Conservation (phyloP, 1,284 basidiomycete genomes). For the Porodaedalea pini region DNA sequence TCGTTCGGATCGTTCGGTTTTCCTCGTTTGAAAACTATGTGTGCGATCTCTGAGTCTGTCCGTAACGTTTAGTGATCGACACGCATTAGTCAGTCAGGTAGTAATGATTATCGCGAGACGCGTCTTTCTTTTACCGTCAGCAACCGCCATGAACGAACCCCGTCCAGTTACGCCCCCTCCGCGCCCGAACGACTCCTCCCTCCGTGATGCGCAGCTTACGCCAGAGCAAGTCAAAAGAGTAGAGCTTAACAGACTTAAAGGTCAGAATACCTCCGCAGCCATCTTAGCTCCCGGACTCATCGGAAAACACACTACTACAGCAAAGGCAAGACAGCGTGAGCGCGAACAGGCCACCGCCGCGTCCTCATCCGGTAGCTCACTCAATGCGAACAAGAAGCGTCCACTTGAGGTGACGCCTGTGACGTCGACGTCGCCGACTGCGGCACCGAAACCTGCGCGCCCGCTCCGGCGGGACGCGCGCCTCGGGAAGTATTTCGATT, state of each 20-base stretch:
- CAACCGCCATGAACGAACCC: constrained; percentile 6
- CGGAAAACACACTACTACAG: constrained; percentile 28
- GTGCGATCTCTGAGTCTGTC: not conserved
- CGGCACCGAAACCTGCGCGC: constrained; percentile 40
- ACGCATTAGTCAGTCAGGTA: not conserved
- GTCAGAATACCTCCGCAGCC: constrained; percentile 29
- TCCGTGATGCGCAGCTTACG: constrained; percentile 27
- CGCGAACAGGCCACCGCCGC: constrained; percentile 45
- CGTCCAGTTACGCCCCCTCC: constrained; percentile 22
- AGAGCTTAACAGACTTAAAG: constrained; percentile 55
- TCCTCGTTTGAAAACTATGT: too few species aligned
- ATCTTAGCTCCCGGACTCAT: not conserved
- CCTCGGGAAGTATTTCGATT: constrained; percentile 88
- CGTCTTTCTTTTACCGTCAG: not conserved
- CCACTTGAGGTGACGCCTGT: constrained; percentile 47
- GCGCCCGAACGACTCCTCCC: not conserved
- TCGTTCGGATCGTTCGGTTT: too few species aligned
- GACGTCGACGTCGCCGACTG: constrained; percentile 56
- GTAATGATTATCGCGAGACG: not conserved
- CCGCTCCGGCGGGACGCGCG: constrained; percentile 68
- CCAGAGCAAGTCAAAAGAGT: constrained; percentile 46
- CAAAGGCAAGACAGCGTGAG: constrained; percentile 57
- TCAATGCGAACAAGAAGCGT: constrained; percentile 57
- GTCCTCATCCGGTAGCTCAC: constrained; percentile 42
- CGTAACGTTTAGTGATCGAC: not conserved